phyloP scores from a whole-genome alignment of 768 basidiomycete genomes.

The Macrolepiota fuliginosa region DNA sequence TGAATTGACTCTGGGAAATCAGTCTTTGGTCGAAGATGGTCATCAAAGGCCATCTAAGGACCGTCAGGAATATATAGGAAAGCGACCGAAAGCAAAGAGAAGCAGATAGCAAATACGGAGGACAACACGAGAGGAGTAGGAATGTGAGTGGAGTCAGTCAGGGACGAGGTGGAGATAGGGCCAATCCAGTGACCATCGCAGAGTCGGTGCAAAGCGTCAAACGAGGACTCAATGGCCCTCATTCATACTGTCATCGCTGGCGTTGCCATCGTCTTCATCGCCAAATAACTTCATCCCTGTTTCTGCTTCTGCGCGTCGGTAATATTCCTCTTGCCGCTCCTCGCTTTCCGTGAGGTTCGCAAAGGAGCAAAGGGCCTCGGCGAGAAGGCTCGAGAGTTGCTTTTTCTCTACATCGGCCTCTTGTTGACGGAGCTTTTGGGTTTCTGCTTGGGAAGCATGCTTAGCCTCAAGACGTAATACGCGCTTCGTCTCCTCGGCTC shows the following conservation, averaged over 20 bases:
- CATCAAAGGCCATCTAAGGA: background rate
- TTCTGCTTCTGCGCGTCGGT: conserved; percentile 5
- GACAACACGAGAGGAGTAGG: background rate
- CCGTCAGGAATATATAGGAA: background rate
- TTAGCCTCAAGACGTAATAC: background rate
- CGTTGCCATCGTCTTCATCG: background rate
- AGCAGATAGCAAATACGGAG: background rate
- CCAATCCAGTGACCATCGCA: background rate
- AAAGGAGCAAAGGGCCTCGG: conserved; percentile 6
- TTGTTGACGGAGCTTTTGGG: background rate
- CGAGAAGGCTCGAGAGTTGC: conserved; percentile 3
- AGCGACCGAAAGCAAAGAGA: background rate
- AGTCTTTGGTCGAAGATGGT: background rate
- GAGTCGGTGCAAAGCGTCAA: too few relatives aligned
- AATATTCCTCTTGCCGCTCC: conserved; percentile 7
- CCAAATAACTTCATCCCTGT: background rate
- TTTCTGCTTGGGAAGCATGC: background rate
- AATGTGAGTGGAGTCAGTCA: background rate
- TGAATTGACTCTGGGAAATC: too few relatives aligned
- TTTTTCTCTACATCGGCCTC: conserved; percentile 5
- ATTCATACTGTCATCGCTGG: conserved; percentile 9
- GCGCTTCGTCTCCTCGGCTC: background rate
- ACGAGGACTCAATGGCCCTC: conserved; percentile 1
- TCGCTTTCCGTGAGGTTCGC: conserved; percentile 9
- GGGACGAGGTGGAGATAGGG: background rate